Conservation (phyloP, 2,329 filamentous ascomycete species). For the Cercospora sp. region DNA sequence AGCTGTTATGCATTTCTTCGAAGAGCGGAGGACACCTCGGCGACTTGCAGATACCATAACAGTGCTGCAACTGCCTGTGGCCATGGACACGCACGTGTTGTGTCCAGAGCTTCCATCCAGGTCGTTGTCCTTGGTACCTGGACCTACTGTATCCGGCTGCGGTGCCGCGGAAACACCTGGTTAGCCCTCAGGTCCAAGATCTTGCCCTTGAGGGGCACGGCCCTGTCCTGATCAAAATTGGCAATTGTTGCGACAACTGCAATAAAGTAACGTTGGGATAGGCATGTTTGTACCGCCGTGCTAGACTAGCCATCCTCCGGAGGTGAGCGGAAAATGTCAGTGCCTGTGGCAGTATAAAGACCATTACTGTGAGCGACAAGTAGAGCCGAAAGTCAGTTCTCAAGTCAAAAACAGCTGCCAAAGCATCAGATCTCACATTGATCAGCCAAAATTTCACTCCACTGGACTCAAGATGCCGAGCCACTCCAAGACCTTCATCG, state of each 20-base stretch:
- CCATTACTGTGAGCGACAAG: not conserved
- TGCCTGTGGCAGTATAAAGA: not conserved
- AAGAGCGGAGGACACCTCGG: not conserved
- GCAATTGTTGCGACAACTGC: not conserved
- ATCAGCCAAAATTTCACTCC: not conserved
- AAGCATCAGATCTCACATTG: not conserved
- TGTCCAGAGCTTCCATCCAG: not conserved
- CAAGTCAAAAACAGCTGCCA: not conserved
- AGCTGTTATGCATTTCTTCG: not conserved
- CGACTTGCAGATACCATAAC: not conserved
- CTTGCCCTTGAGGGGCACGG: not conserved
- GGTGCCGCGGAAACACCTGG: not conserved
- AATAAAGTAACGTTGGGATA: slow-evolving; percentile 2
- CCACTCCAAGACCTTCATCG: slow-evolving; percentile 1
- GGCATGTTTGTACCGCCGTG: not conserved
- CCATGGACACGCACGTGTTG: not conserved
- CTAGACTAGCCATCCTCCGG: not conserved
- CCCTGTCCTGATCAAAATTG: not conserved
- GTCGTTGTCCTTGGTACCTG: not conserved
- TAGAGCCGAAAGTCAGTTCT: not conserved
- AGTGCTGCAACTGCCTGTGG: not conserved
- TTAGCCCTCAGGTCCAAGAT: not conserved
- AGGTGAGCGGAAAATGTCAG: not conserved
- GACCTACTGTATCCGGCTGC: not conserved
- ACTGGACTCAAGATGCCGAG: not conserved